These are phyloP conservation scores for Berkeleyomyces basicola DNA, from an alignment of 2,329 filamentous ascomycete species.

Conservation along the genomic window DNA sequence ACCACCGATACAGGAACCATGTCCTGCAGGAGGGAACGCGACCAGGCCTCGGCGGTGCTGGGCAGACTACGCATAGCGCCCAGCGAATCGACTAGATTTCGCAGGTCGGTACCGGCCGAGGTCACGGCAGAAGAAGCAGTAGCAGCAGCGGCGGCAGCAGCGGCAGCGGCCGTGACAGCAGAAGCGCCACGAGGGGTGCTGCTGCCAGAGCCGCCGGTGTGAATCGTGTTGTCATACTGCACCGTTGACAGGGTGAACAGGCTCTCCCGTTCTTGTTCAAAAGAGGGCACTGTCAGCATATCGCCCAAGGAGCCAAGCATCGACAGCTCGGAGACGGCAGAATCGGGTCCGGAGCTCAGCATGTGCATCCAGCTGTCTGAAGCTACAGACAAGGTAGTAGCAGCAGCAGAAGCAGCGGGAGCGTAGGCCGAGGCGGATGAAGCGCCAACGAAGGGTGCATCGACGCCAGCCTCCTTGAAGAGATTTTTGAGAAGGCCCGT, in stretches of 20 bases:
- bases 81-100: constrained; percentile 25
- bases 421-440: constrained; percentile 7
- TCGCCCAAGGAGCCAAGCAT: constrained; percentile 51
- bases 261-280: constrained; percentile 76
- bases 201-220: constrained; percentile 31
- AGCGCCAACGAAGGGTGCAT: constrained; percentile 15
- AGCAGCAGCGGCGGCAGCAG: constrained; percentile 28
- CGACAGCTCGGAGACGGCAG: constrained; percentile 32
- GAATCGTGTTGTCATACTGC: constrained; percentile 50
- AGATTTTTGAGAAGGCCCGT: constrained; percentile 65
- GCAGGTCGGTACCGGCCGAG: constrained; percentile 1
- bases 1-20: constrained; percentile 87
- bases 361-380: constrained; percentile 18
- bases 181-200: background rate
- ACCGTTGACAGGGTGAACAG: constrained; percentile 71
- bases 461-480: constrained; percentile 61
- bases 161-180: background rate
- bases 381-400: constrained; percentile 17
- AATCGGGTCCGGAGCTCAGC: background rate
- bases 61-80: constrained; percentile 56
- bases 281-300: constrained; percentile 54
- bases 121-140: background rate
- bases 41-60: constrained; percentile 80
- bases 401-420: constrained; percentile 6
- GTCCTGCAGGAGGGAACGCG: constrained; percentile 82